Evolutionary conservation across 2,329 filamentous ascomycete genomes (phyloP).

Genomic region (Aspergillus sp.): DNA sequence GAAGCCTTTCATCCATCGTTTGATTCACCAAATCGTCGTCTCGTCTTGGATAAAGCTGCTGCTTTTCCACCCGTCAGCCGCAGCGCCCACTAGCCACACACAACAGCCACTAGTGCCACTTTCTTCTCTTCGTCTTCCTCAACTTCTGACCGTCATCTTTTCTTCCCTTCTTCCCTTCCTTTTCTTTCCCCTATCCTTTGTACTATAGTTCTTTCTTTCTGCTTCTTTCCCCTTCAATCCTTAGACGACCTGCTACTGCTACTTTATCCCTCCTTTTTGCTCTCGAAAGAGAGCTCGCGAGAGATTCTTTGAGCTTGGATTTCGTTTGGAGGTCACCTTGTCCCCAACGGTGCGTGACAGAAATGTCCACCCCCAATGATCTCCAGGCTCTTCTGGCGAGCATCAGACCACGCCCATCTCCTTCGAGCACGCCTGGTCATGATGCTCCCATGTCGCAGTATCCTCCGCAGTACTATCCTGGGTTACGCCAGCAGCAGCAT

Average conservation of each 20-base stretch:
- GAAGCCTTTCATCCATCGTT: no score
- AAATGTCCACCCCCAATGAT: conserved; percentile 45
- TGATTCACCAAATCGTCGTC: background rate
- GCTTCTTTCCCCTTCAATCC: conserved; percentile 1
- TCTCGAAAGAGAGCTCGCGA: conserved; percentile 31
- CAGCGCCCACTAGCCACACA: background rate
- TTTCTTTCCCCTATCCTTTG: conserved; percentile 9
- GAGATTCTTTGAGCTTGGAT: conserved; percentile 21
- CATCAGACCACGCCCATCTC: conserved; percentile 38
- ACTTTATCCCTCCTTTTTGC: conserved; percentile 9
- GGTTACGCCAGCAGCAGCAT: conserved; percentile 25
- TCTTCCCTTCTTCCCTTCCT: conserved; percentile 10
- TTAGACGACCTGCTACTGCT: conserved; percentile 1
- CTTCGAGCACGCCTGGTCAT: conserved; percentile 24
- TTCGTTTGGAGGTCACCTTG: conserved; percentile 24
- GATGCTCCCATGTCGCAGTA: conserved; percentile 23
- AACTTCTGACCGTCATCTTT: conserved; percentile 10
- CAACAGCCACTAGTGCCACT: conserved; percentile 11
- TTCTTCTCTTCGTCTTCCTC: conserved; percentile 14
- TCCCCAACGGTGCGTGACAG: conserved; percentile 29
- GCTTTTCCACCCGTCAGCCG: no score
- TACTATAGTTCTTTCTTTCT: conserved; percentile 14
- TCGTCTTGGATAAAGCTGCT: background rate
- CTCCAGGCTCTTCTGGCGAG: conserved; percentile 44
- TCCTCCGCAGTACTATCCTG: conserved; percentile 25